Base-by-base conservation (phyloP, 257 asterid genomes). In the Plectranthus barbatus region DNA sequence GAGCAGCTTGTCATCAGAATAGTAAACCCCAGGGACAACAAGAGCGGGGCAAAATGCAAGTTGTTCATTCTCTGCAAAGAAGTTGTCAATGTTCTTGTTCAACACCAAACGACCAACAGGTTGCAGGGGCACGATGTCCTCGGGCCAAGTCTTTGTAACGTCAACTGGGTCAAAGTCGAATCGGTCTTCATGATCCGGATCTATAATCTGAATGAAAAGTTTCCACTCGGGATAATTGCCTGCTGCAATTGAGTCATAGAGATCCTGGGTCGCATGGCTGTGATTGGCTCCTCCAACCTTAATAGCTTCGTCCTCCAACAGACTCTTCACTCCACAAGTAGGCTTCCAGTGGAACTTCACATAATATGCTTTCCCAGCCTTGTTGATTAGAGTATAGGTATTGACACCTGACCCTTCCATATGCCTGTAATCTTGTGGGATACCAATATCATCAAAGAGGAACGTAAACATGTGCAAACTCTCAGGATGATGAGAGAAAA, bases 331-430 rank as follows among this genome's bases (percentile, higher is more conserved):
- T 59, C 95, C 97, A 74, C 97, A 89, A 50, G 97, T 86, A 17
- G 97, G 97, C 74, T 78, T 89, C 97, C 97, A 89, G 61, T 86
- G 95, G 79, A 89, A 89, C 74, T 89, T 89, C 76, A 89, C 97
- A 60, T 86, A 86, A 34, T 81, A 77, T 60, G 74, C 85, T 73
- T 89, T 89, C 62, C 97, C 97, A 20, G 82, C 87, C 73, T 79
- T 89, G 82, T 81, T 84, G 75, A 89, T 81, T 39, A 89, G 80
- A 33, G 86, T 86, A 47, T 84, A 89, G 46, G 97, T 83, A 71
- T 89, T 80, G 15, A 89, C 97, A 60, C 97, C 91, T 26, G 77
- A 86, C 36, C 97, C 97, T 4, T 89, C 97, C 91, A 89, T 89
- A 81, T 89, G 97, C 66, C 97, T 79, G 83, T 86, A 89, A 67